These are phyloP conservation scores for Didymella glomerata DNA, from an alignment of 2,329 filamentous ascomycete species.

Conservation along the genomic window DNA sequence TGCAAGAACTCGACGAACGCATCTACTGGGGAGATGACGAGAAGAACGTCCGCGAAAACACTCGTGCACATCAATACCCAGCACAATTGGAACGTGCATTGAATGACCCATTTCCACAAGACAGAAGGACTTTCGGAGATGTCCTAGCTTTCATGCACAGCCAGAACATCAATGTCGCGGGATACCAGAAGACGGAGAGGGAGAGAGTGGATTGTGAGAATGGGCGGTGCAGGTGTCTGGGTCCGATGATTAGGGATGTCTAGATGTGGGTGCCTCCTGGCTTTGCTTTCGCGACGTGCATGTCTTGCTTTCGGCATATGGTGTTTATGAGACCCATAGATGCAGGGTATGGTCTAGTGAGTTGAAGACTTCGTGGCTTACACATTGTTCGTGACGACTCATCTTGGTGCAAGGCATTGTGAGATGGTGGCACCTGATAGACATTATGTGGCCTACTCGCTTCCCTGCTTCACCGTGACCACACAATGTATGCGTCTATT, in stretches of 20 bases:
- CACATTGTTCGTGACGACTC: not conserved
- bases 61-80: not conserved
- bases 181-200: not conserved
- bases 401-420: not conserved
- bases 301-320: not conserved
- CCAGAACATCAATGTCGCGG: not conserved
- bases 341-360: fast-evolving
- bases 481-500: not conserved
- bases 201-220: not conserved
- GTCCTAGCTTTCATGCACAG: not conserved
- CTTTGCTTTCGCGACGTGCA: not conserved
- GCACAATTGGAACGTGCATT: not conserved
- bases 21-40: not conserved
- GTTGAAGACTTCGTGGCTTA: not conserved
- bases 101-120: not conserved
- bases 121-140: not conserved
- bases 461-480: not conserved
- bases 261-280: not conserved
- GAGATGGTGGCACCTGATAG: not conserved
- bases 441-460: not conserved
- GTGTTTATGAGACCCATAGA: not conserved
- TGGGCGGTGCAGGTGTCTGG: constrained; percentile 2
- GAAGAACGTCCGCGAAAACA: not conserved
- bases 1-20: not conserved
- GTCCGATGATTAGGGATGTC: not conserved